A percentile compares a stretch with the other conserved stretches of the same genome.
Evolutionary conservation across 1,284 basidiomycete genomes (phyloP).

Genomic region (Fomitiporia mediterranea): DNA sequence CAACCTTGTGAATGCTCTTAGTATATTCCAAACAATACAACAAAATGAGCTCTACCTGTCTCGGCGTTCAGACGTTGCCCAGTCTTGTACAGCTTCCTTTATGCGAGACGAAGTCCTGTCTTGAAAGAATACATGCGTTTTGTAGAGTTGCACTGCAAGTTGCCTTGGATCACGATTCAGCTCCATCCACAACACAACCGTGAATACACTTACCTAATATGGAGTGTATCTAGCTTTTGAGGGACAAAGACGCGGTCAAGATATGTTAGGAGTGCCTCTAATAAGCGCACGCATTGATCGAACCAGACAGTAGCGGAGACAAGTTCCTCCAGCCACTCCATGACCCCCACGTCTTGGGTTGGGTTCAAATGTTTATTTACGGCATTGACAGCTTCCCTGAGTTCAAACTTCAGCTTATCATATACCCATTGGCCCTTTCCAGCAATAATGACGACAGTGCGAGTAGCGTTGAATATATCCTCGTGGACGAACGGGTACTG

Average conservation of each 20-base stretch:
- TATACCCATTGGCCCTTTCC: constrained; percentile 20
- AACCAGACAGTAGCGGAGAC: constrained; percentile 15
- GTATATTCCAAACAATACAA: background rate
- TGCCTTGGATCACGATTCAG: constrained; percentile 36
- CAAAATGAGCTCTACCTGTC: constrained; percentile 31
- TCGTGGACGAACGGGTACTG: constrained; percentile 4
- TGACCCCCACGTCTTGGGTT: background rate
- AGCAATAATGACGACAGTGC: constrained; percentile 10
- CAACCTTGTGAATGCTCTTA: constrained; percentile 21
- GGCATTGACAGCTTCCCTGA: constrained; percentile 3
- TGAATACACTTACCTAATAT: constrained; percentile 26
- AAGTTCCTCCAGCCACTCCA: constrained; percentile 16
- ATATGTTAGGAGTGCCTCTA: constrained; percentile 32
- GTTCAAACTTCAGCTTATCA: constrained; percentile 17
- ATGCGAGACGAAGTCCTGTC: constrained; percentile 42
- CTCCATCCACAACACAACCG: background rate
- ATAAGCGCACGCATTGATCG: constrained; percentile 22
- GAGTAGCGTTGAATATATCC: constrained; percentile 10
- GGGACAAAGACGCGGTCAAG: constrained; percentile 32
- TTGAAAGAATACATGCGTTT: constrained; percentile 46
- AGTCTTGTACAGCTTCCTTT: constrained; percentile 45
- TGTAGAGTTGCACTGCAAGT: constrained; percentile 50
- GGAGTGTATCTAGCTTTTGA: constrained; percentile 21
- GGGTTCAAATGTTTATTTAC: constrained; percentile 1
- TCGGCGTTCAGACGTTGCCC: constrained; percentile 54